Evolutionary conservation across 2,329 filamentous ascomycete species (phyloP), one percentile per base, ranked within the genome.

Genomic region (Colletotrichum sp.): DNA sequence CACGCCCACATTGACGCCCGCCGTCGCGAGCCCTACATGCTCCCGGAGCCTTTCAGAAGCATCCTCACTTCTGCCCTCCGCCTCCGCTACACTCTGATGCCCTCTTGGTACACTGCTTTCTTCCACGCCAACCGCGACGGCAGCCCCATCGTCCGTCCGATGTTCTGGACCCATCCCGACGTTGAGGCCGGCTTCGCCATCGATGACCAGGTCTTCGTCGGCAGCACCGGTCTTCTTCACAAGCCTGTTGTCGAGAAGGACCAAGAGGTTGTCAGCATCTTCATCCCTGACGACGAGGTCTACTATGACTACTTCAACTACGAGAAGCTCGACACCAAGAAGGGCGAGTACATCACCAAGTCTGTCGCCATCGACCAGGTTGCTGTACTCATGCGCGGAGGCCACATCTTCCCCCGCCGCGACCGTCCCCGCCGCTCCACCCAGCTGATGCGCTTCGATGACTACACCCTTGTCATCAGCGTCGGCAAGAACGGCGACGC

Each of bases 251-350:
- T 96, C 3, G 91, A 93, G 28, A 92, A 98, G 85, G 94, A 93
- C 78, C 92, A 93, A 63, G 90, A 91, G 22, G 92, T 91, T 25
- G 92, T 93, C 1, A 93, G 96, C 25, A 91, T 99, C 73, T 98
- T 98, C 86, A 92, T 99, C 70, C 94, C 96, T 1, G 96, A 98
- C 79, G 91, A 94, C 74, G 95, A 98, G 84, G 90, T 94, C 69
- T 98, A 99, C 85, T 99, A 96, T 82, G 95, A 98, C 85, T 99
- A 99, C 87, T 98, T 97, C 82, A 95, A 95, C 80, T 98, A 95
- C 86, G 92, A 93, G 57, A 87, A 92, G 59, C 92, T 98, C 82
- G 85, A 88, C 52, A 93, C 93, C 27, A 90, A 93, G 28, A 92
- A 93, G 77, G 94, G 95, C 78, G 93, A 94, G 83, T 87, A 86